Percentiles rank a stretch among this genome's conserved stretches.
Conservation (phyloP, 768 basidiomycete species). For the Mrakia blollopis region DNA sequence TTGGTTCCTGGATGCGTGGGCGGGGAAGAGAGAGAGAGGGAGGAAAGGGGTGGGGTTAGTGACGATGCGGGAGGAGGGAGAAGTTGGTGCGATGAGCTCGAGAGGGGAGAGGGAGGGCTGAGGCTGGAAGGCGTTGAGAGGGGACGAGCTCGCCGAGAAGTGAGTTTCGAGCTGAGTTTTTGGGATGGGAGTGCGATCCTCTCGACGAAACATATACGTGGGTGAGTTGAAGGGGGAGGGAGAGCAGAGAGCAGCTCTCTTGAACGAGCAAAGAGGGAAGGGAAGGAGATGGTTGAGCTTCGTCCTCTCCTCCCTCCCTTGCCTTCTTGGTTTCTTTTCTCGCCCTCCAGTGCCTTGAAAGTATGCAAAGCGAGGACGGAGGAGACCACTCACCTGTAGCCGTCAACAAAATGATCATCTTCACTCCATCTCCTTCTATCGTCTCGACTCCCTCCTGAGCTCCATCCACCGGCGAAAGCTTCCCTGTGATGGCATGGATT, state of each 20-base stretch:
- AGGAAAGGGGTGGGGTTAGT: slow-evolving; percentile 58
- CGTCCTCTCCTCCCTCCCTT: not conserved
- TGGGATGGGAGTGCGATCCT: too few species aligned
- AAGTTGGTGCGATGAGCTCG: too few species aligned
- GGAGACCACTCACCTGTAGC: slow-evolving; percentile 62
- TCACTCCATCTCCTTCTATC: slow-evolving; percentile 95
- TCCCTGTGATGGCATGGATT: slow-evolving; percentile 95
- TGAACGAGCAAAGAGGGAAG: too few species aligned
- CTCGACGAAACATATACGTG: too few species aligned
- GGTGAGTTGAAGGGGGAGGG: not conserved
- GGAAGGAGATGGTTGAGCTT: not conserved
- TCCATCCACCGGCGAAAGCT: slow-evolving; percentile 64
- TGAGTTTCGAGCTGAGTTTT: too few species aligned
- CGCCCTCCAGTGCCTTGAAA: not conserved
- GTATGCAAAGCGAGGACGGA: too few species aligned
- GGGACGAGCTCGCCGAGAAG: too few species aligned
- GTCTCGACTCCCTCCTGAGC: slow-evolving; percentile 57
- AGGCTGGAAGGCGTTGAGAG: too few species aligned
- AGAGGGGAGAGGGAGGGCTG: not conserved
- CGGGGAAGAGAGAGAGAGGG: too few species aligned
- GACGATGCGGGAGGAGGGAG: slow-evolving; percentile 8
- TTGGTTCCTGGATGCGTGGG: slow-evolving; percentile 84
- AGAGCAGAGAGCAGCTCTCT: too few species aligned
- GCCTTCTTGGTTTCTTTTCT: not conserved
- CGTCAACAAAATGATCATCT: slow-evolving; percentile 84